These are phyloP conservation scores for barrel medic (Medicago truncatula) DNA, from an alignment of 306 rosid species.

Conservation along the genomic window DNA sequence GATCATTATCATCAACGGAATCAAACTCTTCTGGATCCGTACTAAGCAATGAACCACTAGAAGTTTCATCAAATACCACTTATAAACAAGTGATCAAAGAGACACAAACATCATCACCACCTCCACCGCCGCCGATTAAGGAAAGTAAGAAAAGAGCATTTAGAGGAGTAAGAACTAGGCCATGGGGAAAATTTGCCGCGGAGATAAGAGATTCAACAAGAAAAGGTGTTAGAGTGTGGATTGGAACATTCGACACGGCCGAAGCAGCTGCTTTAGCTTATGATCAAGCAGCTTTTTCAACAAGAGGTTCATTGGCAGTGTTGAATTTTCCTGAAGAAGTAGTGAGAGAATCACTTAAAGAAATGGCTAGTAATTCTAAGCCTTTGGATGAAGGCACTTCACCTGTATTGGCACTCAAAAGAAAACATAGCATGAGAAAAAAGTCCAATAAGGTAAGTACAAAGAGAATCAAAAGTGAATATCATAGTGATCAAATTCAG, in stretches of 20 bases:
- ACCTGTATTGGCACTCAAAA: constrained; percentile 74
- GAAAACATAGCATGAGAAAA: constrained; percentile 46
- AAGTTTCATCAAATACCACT: constrained; percentile 43
- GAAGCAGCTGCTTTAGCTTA: constrained; percentile 90
- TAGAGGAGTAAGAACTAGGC: constrained; percentile 77
- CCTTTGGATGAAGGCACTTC: constrained; percentile 55
- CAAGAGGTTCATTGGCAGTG: constrained; percentile 69
- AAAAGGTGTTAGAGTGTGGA: constrained; percentile 82
- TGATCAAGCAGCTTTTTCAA: constrained; percentile 78
- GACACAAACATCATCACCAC: not conserved
- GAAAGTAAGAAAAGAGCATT: constrained; percentile 19
- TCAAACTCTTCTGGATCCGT: constrained; percentile 31
- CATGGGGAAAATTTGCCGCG: constrained; percentile 93
- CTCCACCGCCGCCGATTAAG: not conserved
- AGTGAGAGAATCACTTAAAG: constrained; percentile 48
- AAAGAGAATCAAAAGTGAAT: constrained; percentile 29
- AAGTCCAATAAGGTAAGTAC: constrained; percentile 10
- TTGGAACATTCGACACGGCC: constrained; percentile 85
- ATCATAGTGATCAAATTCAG: not conserved
- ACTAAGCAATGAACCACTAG: constrained; percentile 33
- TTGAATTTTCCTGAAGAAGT: constrained; percentile 70
- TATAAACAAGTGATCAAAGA: not conserved
- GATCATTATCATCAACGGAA: constrained; percentile 16
- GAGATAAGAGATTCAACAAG: constrained; percentile 90
- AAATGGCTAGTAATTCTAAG: constrained; percentile 22